Evolutionary conservation across 1,284 basidiomycete species (phyloP), one percentile per base, ranked within the genome.

Genomic region (Omphalotus olearius): DNA sequence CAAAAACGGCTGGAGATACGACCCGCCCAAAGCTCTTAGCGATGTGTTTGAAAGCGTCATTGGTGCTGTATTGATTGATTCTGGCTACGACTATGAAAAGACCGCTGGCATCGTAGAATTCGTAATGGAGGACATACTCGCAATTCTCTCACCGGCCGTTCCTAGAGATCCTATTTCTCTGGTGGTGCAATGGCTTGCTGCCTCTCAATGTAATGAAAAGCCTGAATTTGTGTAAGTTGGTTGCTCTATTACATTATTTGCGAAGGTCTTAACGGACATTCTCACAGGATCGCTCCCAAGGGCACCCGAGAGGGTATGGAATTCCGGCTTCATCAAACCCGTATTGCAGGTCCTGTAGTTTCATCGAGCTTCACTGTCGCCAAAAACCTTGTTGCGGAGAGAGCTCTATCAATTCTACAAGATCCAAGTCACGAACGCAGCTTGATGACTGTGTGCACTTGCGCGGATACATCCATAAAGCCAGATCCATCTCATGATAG

Each of bases 31-130:
- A 65, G 85, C 79, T 14, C 66, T 90, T 39, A 84, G 82, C 53
- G 88, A 91, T 61, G 76, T 85, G 3, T 74, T 93, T 50, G 93
- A 97, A 69, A 87, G 89, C 47, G 67, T 95, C 3, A 71, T 95
- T 16, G 93, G 91, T 1, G 91, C 91, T 0, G 75, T 96, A 18
- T 76, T 94, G 25, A 77, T 93, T 44, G 93, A 97, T 68, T 80
- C 80, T 7, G 79, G 76, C 11, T 92, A 85, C 60, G 69, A 90
- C 59, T 82, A 89, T 52, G 82, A 85, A 43, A 78, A 72, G 48
- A 79, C 81, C 1, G 76, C 76, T 14, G 71, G 70, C 2, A 71
- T 92, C 9, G 76, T 84, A 33, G 76, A 83, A 61, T 59, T 69
- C 43, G 68, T 81, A 18, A 83, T 91, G 80, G 68, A 72, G 25